Base-by-base conservation (phyloP, 192 early-diverging fungal genomes). In the Backusella psychrophila region DNA sequence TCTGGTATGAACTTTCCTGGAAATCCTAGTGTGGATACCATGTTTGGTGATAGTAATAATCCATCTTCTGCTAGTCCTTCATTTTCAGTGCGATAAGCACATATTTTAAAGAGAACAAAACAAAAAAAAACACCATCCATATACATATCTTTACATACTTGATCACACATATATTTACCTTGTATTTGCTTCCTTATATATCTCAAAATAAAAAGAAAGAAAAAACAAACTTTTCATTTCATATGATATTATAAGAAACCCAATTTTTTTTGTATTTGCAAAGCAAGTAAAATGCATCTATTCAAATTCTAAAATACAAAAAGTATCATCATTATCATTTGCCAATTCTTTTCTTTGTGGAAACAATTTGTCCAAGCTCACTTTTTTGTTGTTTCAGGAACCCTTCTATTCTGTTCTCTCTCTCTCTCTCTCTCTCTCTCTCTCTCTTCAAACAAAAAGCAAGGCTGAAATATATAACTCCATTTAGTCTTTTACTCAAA, bases 81-180 rank as follows among this genome's bases (percentile, higher is more conserved):
- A 36, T 59, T 73, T 11, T 59, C 72, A 6, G 49, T 73, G 21
- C 17, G 44, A 73, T 73, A 39, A 56, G 1, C 23, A 7, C 35
- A 17, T 12, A 11, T 42, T 44, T 33, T 33, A 11, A 15, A 36
- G 21, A 33, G 7, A 33, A 68, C 14, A 68, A 36, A 68, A 38
- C 2, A 15, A 38, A 36, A 68, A 36, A 31, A 68, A 36, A 68
- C 21, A 0, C 3, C 33, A 21, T 12, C 26, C 29, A 36, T 68
- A 36, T 68, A 68, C 29, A 68, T 8, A 68, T 68, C 17, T 68
- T 36, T 68, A 68, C 35, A 68, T 68, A 68, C 19, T n/a, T 33
- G 21, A 38, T 41, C 23, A 44, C 39, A 42, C 53, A 71, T 31
- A 71, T 71, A 42, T 42, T 29, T 42, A 46, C 69, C n/a, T 71